These are phyloP conservation scores for Kurtzmaniella quercitrusa DNA, from an alignment of 1,139 yeast species.

Conservation along the genomic window DNA sequence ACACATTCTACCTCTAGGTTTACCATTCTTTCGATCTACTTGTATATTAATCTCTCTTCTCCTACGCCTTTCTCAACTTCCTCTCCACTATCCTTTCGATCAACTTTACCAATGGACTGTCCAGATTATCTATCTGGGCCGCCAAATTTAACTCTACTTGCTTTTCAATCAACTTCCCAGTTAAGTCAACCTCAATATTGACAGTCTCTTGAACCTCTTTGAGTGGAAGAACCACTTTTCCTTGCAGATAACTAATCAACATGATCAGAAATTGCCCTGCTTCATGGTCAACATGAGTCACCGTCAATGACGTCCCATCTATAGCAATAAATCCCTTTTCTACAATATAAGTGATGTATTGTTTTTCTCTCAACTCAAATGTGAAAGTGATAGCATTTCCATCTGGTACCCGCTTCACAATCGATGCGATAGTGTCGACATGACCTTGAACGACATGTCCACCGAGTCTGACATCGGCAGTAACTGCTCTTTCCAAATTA, in stretches of 20 bases:
- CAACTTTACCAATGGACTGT: slow-evolving; percentile 36
- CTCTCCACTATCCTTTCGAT: slow-evolving; percentile 50
- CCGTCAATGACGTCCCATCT: slow-evolving; percentile 93
- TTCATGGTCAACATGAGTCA: slow-evolving; percentile 65
- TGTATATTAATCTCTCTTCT: neutral
- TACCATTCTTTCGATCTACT: neutral
- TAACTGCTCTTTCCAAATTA: slow-evolving; percentile 86
- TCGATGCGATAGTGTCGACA: slow-evolving; percentile 81
- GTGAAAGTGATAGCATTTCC: slow-evolving; percentile 78
- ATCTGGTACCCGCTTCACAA: slow-evolving; percentile 53
- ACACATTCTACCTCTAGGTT: no score
- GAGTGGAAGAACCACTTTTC: slow-evolving; percentile 66
- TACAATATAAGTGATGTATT: slow-evolving; percentile 70
- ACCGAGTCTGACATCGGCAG: slow-evolving; percentile 80
- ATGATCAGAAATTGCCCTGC: slow-evolving; percentile 69
- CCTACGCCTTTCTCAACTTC: slow-evolving; percentile 24
- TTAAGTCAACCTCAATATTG: slow-evolving; percentile 89
- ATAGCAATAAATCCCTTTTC: slow-evolving; percentile 90
- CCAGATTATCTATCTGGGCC: slow-evolving; percentile 47
- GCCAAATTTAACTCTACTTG: slow-evolving; percentile 62
- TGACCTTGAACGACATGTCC: slow-evolving; percentile 99
- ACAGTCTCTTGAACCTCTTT: slow-evolving; percentile 64
- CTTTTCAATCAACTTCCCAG: slow-evolving; percentile 87
- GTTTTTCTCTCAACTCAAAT: slow-evolving; percentile 65
- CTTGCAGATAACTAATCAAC: slow-evolving; percentile 91